phyloP scores from a whole-genome alignment of 202 grass and related monocot genomes.

The Eragrostis tef region DNA sequence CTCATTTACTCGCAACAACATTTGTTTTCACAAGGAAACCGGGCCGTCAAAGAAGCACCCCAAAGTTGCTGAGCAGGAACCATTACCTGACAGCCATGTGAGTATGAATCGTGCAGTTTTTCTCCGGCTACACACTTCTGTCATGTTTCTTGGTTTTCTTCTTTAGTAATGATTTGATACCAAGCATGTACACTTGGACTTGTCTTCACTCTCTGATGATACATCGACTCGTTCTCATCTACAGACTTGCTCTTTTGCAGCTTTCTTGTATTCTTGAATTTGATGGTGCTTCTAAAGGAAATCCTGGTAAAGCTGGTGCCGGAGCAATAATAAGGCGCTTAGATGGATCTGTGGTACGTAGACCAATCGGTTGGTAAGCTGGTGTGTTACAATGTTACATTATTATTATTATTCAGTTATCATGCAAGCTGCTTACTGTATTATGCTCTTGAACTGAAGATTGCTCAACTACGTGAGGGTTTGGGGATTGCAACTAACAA shows the following conservation, averaged over 20 bases:
- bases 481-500: constrained; percentile 75
- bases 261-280: constrained; percentile 86
- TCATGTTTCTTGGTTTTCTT: constrained; percentile 1
- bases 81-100: constrained; percentile 54
- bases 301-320: constrained; percentile 84
- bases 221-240: constrained; percentile 41
- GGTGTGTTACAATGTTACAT: constrained; percentile 21
- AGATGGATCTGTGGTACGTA: constrained; percentile 85
- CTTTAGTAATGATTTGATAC: constrained; percentile 1
- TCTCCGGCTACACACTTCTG: neutral
- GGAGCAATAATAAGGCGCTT: constrained; percentile 65
- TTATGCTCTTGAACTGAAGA: constrained; percentile 54
- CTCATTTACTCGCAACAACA: constrained; percentile 29
- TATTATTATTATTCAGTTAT: constrained; percentile 26
- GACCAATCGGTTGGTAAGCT: neutral
- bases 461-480: constrained; percentile 79
- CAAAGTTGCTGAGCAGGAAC: constrained; percentile 49
- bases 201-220: constrained; percentile 36
- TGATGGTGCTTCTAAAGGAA: constrained; percentile 87
- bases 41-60: constrained; percentile 51
- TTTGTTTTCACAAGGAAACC: constrained; percentile 46
- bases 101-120: constrained; percentile 46
- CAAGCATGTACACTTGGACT: constrained; percentile 19
- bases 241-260: constrained; percentile 48
- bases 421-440: constrained; percentile 34